phyloP scores from a whole-genome alignment of 176 grass and related monocot species.

The Ensete ventricosum region DNA sequence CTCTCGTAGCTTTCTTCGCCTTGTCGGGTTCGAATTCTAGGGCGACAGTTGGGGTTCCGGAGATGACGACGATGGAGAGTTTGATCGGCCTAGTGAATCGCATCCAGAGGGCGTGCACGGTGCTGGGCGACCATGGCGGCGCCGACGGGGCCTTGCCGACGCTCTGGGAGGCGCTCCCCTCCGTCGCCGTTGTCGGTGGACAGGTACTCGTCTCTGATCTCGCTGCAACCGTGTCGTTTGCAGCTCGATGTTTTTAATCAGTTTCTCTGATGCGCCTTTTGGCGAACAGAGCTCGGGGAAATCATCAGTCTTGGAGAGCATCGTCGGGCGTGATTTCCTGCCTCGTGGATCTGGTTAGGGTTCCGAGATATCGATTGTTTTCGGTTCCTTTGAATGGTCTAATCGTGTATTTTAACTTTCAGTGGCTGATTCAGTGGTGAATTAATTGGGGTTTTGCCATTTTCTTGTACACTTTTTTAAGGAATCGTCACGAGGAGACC shows the following conservation, averaged over 20 bases:
- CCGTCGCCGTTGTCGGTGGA: slow-evolving; percentile 49
- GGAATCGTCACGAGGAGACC: slow-evolving; percentile 95
- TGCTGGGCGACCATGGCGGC: slow-evolving; percentile 82
- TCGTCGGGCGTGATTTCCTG: slow-evolving; percentile 88
- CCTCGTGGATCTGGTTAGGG: slow-evolving; percentile 69
- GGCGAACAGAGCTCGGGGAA: slow-evolving; percentile 72
- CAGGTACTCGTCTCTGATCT: slow-evolving; percentile 36
- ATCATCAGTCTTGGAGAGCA: slow-evolving; percentile 92
- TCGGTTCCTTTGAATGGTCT: too few relatives aligned
- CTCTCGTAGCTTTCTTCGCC: too few relatives aligned
- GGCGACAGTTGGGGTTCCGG: slow-evolving; percentile 14
- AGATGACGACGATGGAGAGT: slow-evolving; percentile 81
- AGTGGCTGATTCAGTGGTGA: neutral
- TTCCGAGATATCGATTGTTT: neutral
- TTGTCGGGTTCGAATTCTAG: slow-evolving; percentile 8
- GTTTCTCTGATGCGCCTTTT: slow-evolving; percentile 1
- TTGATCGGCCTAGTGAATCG: slow-evolving; percentile 82
- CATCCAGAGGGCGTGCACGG: slow-evolving; percentile 92
- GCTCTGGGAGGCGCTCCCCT: slow-evolving; percentile 90
- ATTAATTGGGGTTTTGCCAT: neutral
- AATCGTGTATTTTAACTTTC: neutral
- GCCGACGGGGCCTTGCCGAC: slow-evolving; percentile 53
- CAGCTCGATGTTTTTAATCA: slow-evolving; percentile 5
- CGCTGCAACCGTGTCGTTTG: neutral
- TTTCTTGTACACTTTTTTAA: slow-evolving; percentile 13